Conservation (phyloP, 2,329 filamentous ascomycete species). For the Huntiella omanensis region DNA sequence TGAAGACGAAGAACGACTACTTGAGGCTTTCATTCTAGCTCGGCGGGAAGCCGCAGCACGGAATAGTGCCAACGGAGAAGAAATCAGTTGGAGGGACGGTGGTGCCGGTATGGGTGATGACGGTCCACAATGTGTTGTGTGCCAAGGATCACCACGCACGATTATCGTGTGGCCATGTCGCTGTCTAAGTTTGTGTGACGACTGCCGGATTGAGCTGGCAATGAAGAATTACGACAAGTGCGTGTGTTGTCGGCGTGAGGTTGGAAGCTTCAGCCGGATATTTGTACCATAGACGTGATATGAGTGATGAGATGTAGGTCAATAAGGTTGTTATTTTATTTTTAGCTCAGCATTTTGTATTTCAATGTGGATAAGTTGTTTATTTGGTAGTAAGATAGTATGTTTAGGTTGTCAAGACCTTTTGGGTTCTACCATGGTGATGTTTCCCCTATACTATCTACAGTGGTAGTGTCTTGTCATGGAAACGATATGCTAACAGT, state of each 20-base stretch:
- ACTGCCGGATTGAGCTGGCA: constrained; percentile 79
- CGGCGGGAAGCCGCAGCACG: constrained; percentile 20
- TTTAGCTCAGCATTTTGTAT: constrained; percentile 6
- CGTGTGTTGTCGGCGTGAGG: constrained; percentile 78
- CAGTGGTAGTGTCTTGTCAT: too few species aligned
- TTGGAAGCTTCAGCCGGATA: constrained; percentile 74
- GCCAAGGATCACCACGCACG: constrained; percentile 66
- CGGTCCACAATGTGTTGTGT: constrained; percentile 80
- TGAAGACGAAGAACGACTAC: constrained; percentile 40
- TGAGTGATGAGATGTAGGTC: neutral
- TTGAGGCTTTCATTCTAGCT: constrained; percentile 41
- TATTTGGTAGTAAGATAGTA: neutral
- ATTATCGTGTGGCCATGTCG: constrained; percentile 95
- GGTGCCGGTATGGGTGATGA: constrained; percentile 42
- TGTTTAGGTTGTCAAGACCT: too few species aligned
- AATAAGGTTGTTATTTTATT: constrained; percentile 1
- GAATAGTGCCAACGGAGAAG: neutral
- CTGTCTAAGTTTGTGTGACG: constrained; percentile 84
- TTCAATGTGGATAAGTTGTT: neutral
- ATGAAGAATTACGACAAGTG: constrained; percentile 97
- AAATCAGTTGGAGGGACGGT: constrained; percentile 14
- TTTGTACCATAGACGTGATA: constrained; percentile 49
- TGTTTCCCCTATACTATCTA: too few species aligned
- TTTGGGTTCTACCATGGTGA: too few species aligned
- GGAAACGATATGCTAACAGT: too few species aligned